These are phyloP conservation scores for Pleurotus pulmonarius DNA, from an alignment of 768 basidiomycete genomes.

Conservation along the genomic window DNA sequence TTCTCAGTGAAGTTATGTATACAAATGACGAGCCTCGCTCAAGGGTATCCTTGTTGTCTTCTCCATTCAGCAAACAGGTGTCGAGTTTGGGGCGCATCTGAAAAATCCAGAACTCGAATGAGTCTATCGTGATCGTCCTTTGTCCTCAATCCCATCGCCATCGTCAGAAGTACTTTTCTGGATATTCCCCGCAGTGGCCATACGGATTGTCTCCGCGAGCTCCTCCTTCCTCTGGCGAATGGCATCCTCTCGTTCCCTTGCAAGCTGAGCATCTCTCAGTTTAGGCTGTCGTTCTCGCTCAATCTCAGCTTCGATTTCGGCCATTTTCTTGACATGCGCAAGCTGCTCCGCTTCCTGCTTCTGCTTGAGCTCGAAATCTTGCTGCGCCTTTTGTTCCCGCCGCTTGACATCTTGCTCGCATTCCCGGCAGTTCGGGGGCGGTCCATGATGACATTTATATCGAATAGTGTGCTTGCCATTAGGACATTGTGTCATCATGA, in stretches of 20 bases:
- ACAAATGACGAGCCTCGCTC: not conserved
- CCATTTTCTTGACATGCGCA: constrained; percentile 36
- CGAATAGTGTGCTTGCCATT: constrained; percentile 34
- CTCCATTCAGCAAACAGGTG: constrained; percentile 26
- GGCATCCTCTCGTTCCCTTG: constrained; percentile 28
- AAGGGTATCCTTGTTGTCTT: constrained; percentile 21
- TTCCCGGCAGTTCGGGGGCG: constrained; percentile 32
- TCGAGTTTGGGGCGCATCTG: constrained; percentile 23
- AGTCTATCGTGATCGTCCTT: constrained; percentile 22
- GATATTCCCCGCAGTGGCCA: not conserved
- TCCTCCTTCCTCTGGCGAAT: constrained; percentile 43
- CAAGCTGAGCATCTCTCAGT: constrained; percentile 33
- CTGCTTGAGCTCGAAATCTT: constrained; percentile 39
- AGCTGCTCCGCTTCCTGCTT: constrained; percentile 41
- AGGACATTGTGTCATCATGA: constrained; percentile 35
- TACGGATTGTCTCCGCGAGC: constrained; percentile 27
- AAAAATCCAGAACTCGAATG: constrained; percentile 49
- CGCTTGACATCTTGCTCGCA: constrained; percentile 45
- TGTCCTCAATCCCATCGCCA: too few relatives aligned
- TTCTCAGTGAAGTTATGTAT: too few relatives aligned
- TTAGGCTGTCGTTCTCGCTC: constrained; percentile 33
- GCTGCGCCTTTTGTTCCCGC: constrained; percentile 16
- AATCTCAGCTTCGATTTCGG: constrained; percentile 37
- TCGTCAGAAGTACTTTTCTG: too few relatives aligned
- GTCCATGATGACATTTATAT: constrained; percentile 40